These are phyloP conservation scores for Leersia perrieri DNA, from an alignment of 176 grass and related monocot genomes.

Conservation along the genomic window DNA sequence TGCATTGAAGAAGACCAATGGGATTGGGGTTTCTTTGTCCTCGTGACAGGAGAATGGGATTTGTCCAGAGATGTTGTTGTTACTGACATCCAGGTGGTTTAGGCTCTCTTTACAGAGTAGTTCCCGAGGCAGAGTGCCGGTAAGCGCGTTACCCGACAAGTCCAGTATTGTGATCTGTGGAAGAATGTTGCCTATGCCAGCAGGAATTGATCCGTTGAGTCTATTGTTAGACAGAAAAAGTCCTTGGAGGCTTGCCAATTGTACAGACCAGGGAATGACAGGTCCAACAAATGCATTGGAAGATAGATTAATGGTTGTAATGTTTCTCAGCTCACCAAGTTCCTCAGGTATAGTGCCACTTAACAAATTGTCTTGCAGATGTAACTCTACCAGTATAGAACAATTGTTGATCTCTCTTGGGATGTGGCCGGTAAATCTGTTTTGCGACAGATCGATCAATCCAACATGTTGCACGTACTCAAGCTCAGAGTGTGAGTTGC, in stretches of 20 bases:
- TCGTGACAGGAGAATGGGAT: slow-evolving; percentile 43
- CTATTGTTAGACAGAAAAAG: slow-evolving; percentile 71
- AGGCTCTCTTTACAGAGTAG: slow-evolving; percentile 56
- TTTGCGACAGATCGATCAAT: slow-evolving; percentile 73
- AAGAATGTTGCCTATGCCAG: slow-evolving; percentile 52
- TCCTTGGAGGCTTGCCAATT: slow-evolving; percentile 54
- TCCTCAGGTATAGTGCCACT: slow-evolving; percentile 71
- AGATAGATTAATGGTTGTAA: slow-evolving; percentile 59
- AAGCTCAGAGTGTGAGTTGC: slow-evolving; percentile 37
- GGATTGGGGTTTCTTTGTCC: slow-evolving; percentile 14
- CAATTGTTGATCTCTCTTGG: slow-evolving; percentile 62
- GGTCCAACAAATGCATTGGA: slow-evolving; percentile 67
- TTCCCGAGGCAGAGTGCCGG: slow-evolving; percentile 51
- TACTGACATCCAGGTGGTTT: slow-evolving; percentile 60
- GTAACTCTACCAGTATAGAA: slow-evolving; percentile 47
- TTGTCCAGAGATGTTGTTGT: slow-evolving; percentile 61
- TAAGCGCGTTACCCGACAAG: slow-evolving; percentile 59
- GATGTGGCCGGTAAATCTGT: slow-evolving; percentile 55
- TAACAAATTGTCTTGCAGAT: slow-evolving; percentile 64
- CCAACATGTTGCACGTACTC: slow-evolving; percentile 64
- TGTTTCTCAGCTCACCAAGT: slow-evolving; percentile 57
- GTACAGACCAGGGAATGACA: slow-evolving; percentile 41
- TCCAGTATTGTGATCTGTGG: slow-evolving; percentile 55
- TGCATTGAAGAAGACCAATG: slow-evolving; percentile 68
- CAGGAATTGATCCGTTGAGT: slow-evolving; percentile 57